phyloP scores from a whole-genome alignment of 805 yeast species.

The Suhomyces prunicola region DNA sequence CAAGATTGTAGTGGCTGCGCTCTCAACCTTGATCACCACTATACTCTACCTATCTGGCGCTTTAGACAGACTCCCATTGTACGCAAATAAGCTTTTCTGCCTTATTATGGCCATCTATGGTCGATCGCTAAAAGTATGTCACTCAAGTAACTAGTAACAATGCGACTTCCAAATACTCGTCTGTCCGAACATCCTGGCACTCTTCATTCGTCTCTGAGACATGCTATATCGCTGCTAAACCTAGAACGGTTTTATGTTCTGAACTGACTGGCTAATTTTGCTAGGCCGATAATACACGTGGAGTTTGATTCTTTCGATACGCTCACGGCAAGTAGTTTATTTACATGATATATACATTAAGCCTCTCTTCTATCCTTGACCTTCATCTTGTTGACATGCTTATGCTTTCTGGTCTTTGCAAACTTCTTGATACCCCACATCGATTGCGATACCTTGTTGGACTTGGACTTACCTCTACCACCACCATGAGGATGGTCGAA shows the following conservation, averaged over 20 bases:
- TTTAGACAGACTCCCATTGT: not conserved
- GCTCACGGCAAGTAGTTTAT: not conserved
- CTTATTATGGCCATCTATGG: not conserved
- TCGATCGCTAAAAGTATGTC: not conserved
- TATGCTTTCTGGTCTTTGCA: slow-evolving; percentile 90
- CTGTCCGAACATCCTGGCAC: too few relatives aligned
- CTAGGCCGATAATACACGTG: too few relatives aligned
- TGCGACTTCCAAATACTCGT: too few relatives aligned
- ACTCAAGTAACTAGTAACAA: not conserved
- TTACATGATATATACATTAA: slow-evolving; percentile 9
- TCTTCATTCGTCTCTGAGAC: too few relatives aligned
- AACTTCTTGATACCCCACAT: slow-evolving; percentile 98
- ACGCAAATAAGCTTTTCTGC: not conserved
- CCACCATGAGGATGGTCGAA: slow-evolving; percentile 99
- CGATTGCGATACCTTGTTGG: slow-evolving; percentile 88
- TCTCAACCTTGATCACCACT: not conserved
- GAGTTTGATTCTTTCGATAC: too few relatives aligned
- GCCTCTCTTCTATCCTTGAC: slow-evolving; percentile 81
- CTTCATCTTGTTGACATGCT: slow-evolving; percentile 77
- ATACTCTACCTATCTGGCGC: not conserved
- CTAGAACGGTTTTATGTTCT: too few relatives aligned
- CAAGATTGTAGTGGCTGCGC: not conserved
- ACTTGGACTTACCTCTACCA: slow-evolving; percentile 99
- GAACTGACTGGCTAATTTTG: too few relatives aligned
- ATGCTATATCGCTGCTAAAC: too few relatives aligned